phyloP scores from a whole-genome alignment of 2,329 filamentous ascomycete species.

The Exophiala bonariae region DNA sequence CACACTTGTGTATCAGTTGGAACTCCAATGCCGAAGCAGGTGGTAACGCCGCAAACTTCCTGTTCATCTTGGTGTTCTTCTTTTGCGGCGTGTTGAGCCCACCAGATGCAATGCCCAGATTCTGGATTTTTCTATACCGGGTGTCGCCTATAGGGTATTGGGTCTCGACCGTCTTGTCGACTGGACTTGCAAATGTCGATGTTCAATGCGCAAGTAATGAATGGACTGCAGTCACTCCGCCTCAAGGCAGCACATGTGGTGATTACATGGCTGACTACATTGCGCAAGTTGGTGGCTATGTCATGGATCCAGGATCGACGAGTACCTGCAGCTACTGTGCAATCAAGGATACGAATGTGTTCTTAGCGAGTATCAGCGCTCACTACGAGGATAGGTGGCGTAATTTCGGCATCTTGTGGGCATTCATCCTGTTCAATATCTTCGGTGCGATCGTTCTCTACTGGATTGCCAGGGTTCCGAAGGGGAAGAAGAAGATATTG shows the following conservation, averaged over 20 bases:
- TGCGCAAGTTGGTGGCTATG: constrained; percentile 44
- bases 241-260: constrained; percentile 56
- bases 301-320: constrained; percentile 48
- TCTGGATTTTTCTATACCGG: constrained; percentile 80
- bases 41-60: constrained; percentile 60
- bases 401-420: constrained; percentile 70
- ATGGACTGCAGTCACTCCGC: constrained; percentile 63
- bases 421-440: constrained; percentile 65
- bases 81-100: constrained; percentile 64
- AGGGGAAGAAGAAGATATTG: constrained; percentile 27
- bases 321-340: background rate
- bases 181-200: constrained; percentile 65
- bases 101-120: constrained; percentile 60
- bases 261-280: constrained; percentile 60
- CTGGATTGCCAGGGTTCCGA: constrained; percentile 59
- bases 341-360: constrained; percentile 42
- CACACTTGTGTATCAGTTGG: constrained; percentile 73
- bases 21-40: constrained; percentile 68
- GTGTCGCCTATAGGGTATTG: constrained; percentile 81
- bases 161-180: constrained; percentile 69
- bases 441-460: constrained; percentile 59
- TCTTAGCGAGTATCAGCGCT: constrained; percentile 43
- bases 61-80: constrained; percentile 58
- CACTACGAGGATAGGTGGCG: constrained; percentile 56
- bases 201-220: constrained; percentile 71